Conservation (phyloP, 495 filamentous ascomycete species). For the Penicillium canescens region DNA sequence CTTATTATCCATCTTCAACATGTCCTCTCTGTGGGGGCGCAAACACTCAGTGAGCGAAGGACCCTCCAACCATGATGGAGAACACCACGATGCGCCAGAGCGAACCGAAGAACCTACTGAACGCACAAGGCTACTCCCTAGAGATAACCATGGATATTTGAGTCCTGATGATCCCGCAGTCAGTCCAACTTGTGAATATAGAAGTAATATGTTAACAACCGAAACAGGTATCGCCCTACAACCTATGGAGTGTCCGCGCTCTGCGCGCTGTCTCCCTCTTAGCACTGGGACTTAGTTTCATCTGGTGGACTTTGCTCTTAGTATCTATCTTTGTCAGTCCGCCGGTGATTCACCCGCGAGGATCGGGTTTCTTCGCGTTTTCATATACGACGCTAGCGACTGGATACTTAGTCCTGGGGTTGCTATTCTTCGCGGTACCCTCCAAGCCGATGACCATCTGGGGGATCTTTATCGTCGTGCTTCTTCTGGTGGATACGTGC, state of each 20-base stretch:
- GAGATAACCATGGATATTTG: constrained; percentile 62
- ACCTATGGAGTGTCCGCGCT: constrained; percentile 84
- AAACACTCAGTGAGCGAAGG: constrained; percentile 35
- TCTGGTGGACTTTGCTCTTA: constrained; percentile 89
- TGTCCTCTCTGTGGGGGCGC: constrained; percentile 51
- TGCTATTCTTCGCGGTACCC: constrained; percentile 84
- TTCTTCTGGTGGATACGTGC: constrained; percentile 78
- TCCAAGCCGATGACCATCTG: constrained; percentile 73
- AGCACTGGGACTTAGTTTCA: constrained; percentile 70
- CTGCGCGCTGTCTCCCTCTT: constrained; percentile 71
- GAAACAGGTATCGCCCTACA: constrained; percentile 84
- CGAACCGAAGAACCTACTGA: constrained; percentile 57
- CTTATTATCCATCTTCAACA: constrained; percentile 13
- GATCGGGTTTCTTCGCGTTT: constrained; percentile 89
- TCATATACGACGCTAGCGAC: constrained; percentile 72
- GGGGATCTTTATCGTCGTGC: constrained; percentile 60
- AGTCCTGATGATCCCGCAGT: constrained; percentile 95
- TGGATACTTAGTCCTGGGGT: constrained; percentile 69
- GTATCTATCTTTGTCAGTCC: constrained; percentile 86
- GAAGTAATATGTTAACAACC: background rate
- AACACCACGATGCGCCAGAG: constrained; percentile 14
- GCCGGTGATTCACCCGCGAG: constrained; percentile 79
- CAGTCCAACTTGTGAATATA: constrained; percentile 22
- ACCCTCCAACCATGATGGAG: constrained; percentile 17
- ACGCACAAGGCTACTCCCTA: constrained; percentile 69